Evolutionary conservation across 2,329 filamentous ascomycete genomes (phyloP), one percentile per base, ranked within the genome.

Genomic region (Exophiala phaeomuriformis): DNA sequence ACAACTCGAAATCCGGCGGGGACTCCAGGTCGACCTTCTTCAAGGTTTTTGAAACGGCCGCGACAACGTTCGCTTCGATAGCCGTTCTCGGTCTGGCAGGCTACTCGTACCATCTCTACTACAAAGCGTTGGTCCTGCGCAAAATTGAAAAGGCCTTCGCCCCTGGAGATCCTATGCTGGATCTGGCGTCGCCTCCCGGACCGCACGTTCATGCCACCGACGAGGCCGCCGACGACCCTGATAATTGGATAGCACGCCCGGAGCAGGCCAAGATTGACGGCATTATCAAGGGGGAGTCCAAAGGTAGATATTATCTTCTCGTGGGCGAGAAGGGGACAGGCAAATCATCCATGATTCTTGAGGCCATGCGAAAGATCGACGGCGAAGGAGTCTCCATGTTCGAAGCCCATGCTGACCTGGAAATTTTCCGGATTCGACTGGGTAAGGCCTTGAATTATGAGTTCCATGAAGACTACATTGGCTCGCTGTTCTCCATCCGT

Each of bases 371-470:
- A 50, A 94, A 94, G 69, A 85, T 90, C 52, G 81, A 95, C 58
- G 93, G 90, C 3, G 86, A 93, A 56, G 88, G 88, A 27, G 85
- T 91, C 42, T 86, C 90, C 61, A 95, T 98, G 88, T 88, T 97
- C 65, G 93, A 98, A 71, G 90, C 91, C 1, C 93, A 98, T 69
- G 86, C 90, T 3, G 90, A 98, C 68, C 79, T 90, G 1, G 93
- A 98, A 65, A 95, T 98, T 55, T 95, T 98, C 68, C 86, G 93
- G 12, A 86, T 96, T 41, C 81, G 93, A 3, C 79, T 98, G 2
- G 93, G 93, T 29, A 96, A 95, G 67, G 89, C 90, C 1, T 77
- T 98, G 39, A 90, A 98, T 68, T 98, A 90, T 68, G 93, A 98
- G 67, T 98, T 87, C 64, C 89, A 97, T 66, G 93, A 97, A 72